These are phyloP conservation scores for Ogataea trehalophila DNA, from an alignment of 805 yeast species.

Conservation along the genomic window DNA sequence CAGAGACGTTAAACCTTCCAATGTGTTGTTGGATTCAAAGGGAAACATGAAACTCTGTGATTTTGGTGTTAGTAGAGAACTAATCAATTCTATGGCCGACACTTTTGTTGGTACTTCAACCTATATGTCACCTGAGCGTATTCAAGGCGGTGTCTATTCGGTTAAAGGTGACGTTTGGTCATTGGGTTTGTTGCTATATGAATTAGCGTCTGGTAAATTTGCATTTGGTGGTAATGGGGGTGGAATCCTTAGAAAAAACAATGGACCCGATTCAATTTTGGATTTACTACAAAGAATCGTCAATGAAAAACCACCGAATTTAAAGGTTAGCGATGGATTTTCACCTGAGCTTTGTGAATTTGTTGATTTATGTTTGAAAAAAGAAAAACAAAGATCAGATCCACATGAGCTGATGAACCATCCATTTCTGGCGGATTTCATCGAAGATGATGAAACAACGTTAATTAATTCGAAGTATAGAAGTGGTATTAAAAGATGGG, in stretches of 20 bases:
- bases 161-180: constrained; percentile 99
- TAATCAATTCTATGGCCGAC: constrained; percentile 91
- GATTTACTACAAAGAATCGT: constrained; percentile 91
- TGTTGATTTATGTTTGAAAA: constrained; percentile 68
- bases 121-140: constrained; percentile 96
- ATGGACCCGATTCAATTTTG: constrained; percentile 75
- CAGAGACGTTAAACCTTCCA: constrained; percentile 93
- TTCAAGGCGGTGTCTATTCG: constrained; percentile 90
- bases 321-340: constrained; percentile 41
- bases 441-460: constrained; percentile 32
- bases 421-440: constrained; percentile 27
- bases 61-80: constrained; percentile 91
- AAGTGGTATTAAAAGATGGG: constrained; percentile 31
- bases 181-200: constrained; percentile 83
- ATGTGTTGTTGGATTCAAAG: constrained; percentile 77
- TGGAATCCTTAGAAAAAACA: constrained; percentile 13
- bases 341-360: constrained; percentile 55
- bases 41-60: constrained; percentile 93
- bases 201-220: constrained; percentile 78
- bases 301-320: constrained; percentile 82
- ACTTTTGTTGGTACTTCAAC: constrained; percentile 98
- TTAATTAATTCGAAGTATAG: constrained; percentile 19
- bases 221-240: constrained; percentile 61
- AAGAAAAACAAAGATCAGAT: constrained; percentile 68
- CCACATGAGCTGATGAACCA: constrained; percentile 62